These are phyloP conservation scores for Starmerella geochares DNA, from an alignment of 805 yeast genomes.

Conservation along the genomic window DNA sequence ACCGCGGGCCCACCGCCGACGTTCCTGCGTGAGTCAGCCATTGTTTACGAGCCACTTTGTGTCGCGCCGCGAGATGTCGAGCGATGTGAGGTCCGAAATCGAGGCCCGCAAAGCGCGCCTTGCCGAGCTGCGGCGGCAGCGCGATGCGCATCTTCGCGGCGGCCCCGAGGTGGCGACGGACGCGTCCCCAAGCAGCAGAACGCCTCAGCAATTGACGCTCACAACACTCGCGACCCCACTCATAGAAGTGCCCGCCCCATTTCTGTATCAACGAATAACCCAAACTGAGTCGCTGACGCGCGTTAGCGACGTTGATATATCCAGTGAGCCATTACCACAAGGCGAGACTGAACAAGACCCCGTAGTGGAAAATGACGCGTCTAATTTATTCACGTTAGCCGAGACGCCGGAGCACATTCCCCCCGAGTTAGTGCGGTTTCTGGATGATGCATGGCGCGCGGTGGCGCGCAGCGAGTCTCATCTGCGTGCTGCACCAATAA, in stretches of 20 bases:
- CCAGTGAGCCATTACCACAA: neutral
- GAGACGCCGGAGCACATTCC: neutral
- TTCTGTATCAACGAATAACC: slow-evolving; percentile 2
- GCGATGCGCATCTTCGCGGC: slow-evolving; percentile 30
- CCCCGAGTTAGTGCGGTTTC: slow-evolving; percentile 21
- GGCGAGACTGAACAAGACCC: neutral
- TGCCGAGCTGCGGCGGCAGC: slow-evolving; percentile 42
- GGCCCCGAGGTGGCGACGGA: slow-evolving; percentile 1
- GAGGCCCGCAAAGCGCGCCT: slow-evolving; percentile 45
- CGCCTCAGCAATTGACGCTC: neutral
- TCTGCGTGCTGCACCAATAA: neutral
- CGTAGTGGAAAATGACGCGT: neutral
- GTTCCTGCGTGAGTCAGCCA: neutral
- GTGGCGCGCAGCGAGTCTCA: slow-evolving; percentile 25
- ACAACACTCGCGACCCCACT: slow-evolving; percentile 1
- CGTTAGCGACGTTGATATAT: neutral
- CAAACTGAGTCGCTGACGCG: slow-evolving; percentile 7
- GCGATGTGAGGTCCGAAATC: slow-evolving; percentile 36
- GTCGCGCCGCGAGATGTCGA: slow-evolving; percentile 1
- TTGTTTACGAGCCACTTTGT: no score
- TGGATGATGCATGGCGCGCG: slow-evolving; percentile 29
- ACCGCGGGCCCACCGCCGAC: no score
- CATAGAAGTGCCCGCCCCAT: slow-evolving; percentile 4
- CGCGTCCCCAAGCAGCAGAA: slow-evolving; percentile 10
- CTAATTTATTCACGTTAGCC: neutral